Percentiles rank a stretch among this genome's conserved stretches.
phyloP scores from a whole-genome alignment of 2,329 filamentous ascomycete genomes.

The Cadophora sp. region DNA sequence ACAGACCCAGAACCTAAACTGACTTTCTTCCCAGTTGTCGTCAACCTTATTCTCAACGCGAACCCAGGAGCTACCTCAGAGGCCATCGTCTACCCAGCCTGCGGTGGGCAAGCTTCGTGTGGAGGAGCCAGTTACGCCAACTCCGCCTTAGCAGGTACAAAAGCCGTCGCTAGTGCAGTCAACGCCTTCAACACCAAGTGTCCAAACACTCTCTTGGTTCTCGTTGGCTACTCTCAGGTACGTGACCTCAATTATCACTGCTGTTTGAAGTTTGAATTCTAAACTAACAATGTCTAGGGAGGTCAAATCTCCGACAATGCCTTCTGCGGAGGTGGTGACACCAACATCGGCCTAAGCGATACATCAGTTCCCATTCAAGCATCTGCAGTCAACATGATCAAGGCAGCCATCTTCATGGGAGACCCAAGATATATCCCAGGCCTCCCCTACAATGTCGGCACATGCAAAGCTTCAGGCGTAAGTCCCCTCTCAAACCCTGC shows the following conservation, averaged over 20 bases:
- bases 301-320: constrained; percentile 69
- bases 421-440: constrained; percentile 64
- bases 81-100: constrained; percentile 66
- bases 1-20: background rate
- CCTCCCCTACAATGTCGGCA: constrained; percentile 66
- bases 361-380: constrained; percentile 53
- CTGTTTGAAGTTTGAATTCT: no score
- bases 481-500: constrained; percentile 43
- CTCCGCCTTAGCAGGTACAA: constrained; percentile 63
- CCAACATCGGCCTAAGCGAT: constrained; percentile 53
- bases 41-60: constrained; percentile 56
- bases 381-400: constrained; percentile 60
- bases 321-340: constrained; percentile 62
- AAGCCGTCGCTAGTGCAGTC: constrained; percentile 64
- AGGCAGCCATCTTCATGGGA: constrained; percentile 70
- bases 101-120: constrained; percentile 64
- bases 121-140: constrained; percentile 65
- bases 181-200: constrained; percentile 63
- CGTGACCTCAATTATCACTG: constrained; percentile 22
- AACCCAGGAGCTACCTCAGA: constrained; percentile 60
- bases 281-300: constrained; percentile 50
- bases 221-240: constrained; percentile 69
- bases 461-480: constrained; percentile 64
- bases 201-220: constrained; percentile 62
- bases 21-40: constrained; percentile 47